A percentile compares a stretch with the other conserved stretches of the same genome.
Conservation (phyloP, 192 early-diverging fungal species). For the Allomyces macrogynus region DNA sequence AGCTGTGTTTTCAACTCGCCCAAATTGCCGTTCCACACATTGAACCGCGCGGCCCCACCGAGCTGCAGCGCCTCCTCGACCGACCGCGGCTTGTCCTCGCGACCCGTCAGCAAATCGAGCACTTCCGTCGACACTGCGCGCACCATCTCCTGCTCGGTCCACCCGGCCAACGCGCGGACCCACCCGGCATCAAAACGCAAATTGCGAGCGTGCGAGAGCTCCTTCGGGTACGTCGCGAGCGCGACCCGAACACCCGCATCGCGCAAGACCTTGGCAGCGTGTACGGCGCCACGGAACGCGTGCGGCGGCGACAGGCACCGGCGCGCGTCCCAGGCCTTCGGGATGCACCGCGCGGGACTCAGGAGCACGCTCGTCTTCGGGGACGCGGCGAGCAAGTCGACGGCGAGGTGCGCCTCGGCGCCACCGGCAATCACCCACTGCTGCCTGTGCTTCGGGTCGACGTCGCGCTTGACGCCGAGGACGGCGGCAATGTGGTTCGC, state of each 20-base stretch:
- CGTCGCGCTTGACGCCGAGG: neutral
- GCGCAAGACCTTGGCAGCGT: conserved; percentile 31
- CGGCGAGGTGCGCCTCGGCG: neutral
- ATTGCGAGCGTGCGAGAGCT: neutral
- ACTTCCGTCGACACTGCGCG: neutral
- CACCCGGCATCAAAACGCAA: neutral
- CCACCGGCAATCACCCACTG: neutral
- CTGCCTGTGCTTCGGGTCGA: neutral
- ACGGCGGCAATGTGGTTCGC: neutral
- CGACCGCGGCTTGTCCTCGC: neutral
- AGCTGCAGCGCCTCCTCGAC: neutral
- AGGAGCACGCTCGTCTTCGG: neutral
- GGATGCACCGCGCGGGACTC: neutral
- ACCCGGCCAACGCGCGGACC: neutral
- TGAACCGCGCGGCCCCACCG: neutral
- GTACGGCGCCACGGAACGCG: conserved; percentile 39
- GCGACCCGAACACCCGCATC: conserved; percentile 51
- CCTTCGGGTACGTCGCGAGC: conserved; percentile 41
- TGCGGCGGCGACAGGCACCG: conserved; percentile 7
- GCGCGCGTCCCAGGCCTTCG: neutral
- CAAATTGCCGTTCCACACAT: neutral
- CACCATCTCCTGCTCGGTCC: neutral
- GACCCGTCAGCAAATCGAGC: neutral
- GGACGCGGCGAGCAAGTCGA: neutral
- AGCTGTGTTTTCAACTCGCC: neutral